Base-by-base conservation (phyloP, 2,329 filamentous ascomycete genomes). In the Chaetomium sp. region DNA sequence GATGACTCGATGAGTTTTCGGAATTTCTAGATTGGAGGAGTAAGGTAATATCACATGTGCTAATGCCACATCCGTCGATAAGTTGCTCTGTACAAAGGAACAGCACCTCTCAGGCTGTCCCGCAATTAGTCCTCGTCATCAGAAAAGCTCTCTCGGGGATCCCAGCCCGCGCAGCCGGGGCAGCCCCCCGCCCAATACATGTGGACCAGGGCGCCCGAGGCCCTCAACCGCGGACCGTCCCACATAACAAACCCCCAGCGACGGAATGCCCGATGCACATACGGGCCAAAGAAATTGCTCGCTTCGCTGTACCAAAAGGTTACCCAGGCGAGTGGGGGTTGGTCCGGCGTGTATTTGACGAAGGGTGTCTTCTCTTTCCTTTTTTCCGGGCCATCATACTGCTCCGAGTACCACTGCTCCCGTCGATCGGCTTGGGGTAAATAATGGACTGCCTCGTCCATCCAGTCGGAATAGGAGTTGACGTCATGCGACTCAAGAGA, bases 211-310 rank as follows among this genome's bases (percentile, higher is more conserved):
- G 49, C 49, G 7, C 49, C 49, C 34, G 51, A 47, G 12, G 27
- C 19, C 12, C 42, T n/a, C 43, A 53, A n/a, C 6, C 51, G 51
- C 27, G 27, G 14, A 1, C 36, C 51, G 36, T 53, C 51, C 51
- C 51, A 53, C 51, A 53, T 53, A 5, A 53, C 43, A 10, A 11
- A 47, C 14, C 51, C 51, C 51, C 51, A 53, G 5, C 43, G 51
- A 12, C 43, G 43, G 2, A 34, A 47, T 3, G 43, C 35, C 6
- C 4, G 7, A 5, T 43, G 51, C 27, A 53, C 27, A 7, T 27
- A 47, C 5, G 1, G 1, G 35, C 51, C 51, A 41, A 53, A 53
- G 0, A 40, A 7, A 19, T 53, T 53, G 36, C 51, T 53, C 6
- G 27, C 42, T 32, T 47, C 14, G 27, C 51, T 35, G 12, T 19